Evolutionary conservation across 2,329 filamentous ascomycete genomes (phyloP).

Genomic region (Sordariomycetes sp.): DNA sequence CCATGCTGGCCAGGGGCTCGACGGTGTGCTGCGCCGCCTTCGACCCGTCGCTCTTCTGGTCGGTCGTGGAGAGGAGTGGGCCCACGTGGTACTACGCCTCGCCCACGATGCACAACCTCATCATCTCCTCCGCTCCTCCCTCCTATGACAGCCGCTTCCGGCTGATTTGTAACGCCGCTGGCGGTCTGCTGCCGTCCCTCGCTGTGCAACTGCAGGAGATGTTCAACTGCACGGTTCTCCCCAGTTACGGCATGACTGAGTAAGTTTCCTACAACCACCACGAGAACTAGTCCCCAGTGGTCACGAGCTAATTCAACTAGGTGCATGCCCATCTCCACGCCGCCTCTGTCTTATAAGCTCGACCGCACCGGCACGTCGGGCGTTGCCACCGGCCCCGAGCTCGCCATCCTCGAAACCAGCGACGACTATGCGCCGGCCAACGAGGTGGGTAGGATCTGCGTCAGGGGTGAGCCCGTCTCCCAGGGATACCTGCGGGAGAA

Average conservation of each 20-base stretch:
- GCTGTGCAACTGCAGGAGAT: constrained; percentile 35
- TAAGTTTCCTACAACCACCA: constrained; percentile 10
- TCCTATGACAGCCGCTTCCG: constrained; percentile 30
- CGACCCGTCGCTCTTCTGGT: constrained; percentile 45
- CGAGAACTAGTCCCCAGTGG: too few species aligned
- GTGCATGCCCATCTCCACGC: constrained; percentile 47
- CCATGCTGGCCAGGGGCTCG: constrained; percentile 40
- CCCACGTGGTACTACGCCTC: constrained; percentile 50
- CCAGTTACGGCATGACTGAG: constrained; percentile 50
- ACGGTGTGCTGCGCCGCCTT: constrained; percentile 43
- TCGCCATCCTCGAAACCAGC: constrained; percentile 34
- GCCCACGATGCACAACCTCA: constrained; percentile 44
- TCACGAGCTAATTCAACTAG: constrained; percentile 9
- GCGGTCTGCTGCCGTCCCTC: constrained; percentile 38
- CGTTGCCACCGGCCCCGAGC: constrained; percentile 37
- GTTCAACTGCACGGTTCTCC: constrained; percentile 39
- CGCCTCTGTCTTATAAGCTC: constrained; percentile 38
- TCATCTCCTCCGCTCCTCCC: constrained; percentile 31
- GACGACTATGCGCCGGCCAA: constrained; percentile 18
- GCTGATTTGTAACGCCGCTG: constrained; percentile 45
- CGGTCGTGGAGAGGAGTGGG: constrained; percentile 32
- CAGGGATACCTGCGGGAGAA: constrained; percentile 34
- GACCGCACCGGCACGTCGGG: constrained; percentile 43
- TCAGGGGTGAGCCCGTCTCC: constrained; percentile 40
- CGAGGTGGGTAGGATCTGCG: constrained; percentile 34